phyloP scores from a whole-genome alignment of 2,329 filamentous ascomycete genomes.

The Cytospora schulzeri region DNA sequence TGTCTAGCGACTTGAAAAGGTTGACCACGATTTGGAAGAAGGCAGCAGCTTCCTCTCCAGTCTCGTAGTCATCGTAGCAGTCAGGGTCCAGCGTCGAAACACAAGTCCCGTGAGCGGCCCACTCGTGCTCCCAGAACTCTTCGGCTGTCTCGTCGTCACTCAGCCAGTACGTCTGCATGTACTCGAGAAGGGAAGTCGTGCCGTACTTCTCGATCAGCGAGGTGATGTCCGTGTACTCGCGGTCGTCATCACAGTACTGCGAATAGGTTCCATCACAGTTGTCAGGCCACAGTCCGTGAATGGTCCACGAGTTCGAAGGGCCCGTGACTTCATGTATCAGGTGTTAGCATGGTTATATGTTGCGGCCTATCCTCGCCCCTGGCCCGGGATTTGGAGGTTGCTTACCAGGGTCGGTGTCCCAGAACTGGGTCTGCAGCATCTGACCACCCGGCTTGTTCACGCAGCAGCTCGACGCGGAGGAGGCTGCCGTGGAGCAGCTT shows the following conservation, averaged over 20 bases:
- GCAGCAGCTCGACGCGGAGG: conserved; percentile 19
- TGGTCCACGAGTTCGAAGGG: conserved; percentile 26
- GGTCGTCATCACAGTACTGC: conserved; percentile 17
- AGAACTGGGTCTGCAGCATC: conserved; percentile 26
- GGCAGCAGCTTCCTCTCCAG: conserved; percentile 24
- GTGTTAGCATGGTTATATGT: not conserved
- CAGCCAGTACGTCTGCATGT: conserved; percentile 27
- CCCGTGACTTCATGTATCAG: conserved; percentile 6
- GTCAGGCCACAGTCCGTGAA: conserved; percentile 27
- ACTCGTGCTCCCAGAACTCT: conserved; percentile 27
- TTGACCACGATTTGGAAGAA: conserved; percentile 26
- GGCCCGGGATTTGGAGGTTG: not conserved
- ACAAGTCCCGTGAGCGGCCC: conserved; percentile 25
- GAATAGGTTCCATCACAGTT: conserved; percentile 23
- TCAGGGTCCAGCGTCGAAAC: conserved; percentile 23
- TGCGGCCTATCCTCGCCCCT: not conserved
- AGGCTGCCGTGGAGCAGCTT: conserved; percentile 23
- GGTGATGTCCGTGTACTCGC: conserved; percentile 24
- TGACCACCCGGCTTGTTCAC: conserved; percentile 26
- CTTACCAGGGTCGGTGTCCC: conserved; percentile 28
- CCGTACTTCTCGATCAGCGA: conserved; percentile 23
- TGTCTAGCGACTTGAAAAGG: conserved; percentile 24
- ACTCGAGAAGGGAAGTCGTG: conserved; percentile 11
- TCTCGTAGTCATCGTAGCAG: conserved; percentile 22
- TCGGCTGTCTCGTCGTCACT: conserved; percentile 21